Evolutionary conservation across 2,329 filamentous ascomycete species (phyloP).

Genomic region (Cercospora zeina): DNA sequence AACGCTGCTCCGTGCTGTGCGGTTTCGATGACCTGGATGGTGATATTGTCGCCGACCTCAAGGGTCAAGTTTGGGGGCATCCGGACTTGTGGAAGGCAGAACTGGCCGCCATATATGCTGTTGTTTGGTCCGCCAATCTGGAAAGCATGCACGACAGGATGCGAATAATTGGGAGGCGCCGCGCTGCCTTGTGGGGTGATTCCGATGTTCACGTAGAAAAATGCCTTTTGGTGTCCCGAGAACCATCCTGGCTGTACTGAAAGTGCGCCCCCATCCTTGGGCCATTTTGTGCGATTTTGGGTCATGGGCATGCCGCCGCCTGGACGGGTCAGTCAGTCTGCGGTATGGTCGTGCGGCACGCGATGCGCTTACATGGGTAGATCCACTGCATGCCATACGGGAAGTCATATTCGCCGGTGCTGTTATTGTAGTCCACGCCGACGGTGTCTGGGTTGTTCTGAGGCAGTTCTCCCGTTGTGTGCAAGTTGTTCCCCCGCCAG

Average conservation of each 20-base stretch:
- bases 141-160: slow-evolving; percentile 76
- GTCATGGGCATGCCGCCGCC: slow-evolving; percentile 80
- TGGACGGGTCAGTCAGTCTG: slow-evolving; percentile 43
- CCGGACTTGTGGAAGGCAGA: slow-evolving; percentile 88
- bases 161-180: slow-evolving; percentile 82
- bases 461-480: slow-evolving; percentile 64
- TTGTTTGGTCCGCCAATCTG: slow-evolving; percentile 80
- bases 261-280: slow-evolving; percentile 80
- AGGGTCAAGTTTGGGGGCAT: slow-evolving; percentile 68
- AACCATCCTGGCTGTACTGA: slow-evolving; percentile 96
- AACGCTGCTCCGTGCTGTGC: slow-evolving; percentile 81
- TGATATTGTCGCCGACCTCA: slow-evolving; percentile 82
- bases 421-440: slow-evolving; percentile 44
- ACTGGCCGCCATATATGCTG: slow-evolving; percentile 73
- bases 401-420: slow-evolving; percentile 25
- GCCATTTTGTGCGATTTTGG: slow-evolving; percentile 88
- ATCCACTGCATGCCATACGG: slow-evolving; percentile 95
- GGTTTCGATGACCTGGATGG: slow-evolving; percentile 82
- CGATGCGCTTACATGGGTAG: slow-evolving; percentile 74
- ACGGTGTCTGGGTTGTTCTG: slow-evolving; percentile 45
- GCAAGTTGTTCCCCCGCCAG: slow-evolving; percentile 82
- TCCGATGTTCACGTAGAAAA: slow-evolving; percentile 89
- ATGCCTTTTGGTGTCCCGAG: slow-evolving; percentile 76
- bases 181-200: slow-evolving; percentile 52
- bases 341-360: background rate